Conservation (phyloP, 2,329 filamentous ascomycete species). For the Botrytis byssoidea region DNA sequence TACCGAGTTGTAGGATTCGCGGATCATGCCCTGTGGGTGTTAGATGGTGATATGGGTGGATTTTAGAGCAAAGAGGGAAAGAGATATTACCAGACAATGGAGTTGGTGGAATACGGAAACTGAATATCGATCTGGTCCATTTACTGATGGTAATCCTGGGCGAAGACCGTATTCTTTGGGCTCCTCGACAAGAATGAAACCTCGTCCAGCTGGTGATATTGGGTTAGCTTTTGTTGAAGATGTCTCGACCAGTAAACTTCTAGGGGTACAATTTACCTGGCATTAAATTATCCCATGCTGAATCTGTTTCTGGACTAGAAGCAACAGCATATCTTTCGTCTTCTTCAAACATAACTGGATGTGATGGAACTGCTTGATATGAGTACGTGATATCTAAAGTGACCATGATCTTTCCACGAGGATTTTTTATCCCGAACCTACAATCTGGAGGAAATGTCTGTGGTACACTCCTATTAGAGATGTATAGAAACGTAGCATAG, state of each 20-base stretch:
- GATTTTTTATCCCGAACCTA: not conserved
- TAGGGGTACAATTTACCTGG: not conserved
- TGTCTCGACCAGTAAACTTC: not conserved
- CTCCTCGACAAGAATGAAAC: constrained; percentile 8
- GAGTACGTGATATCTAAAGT: not conserved
- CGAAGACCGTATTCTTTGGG: not conserved
- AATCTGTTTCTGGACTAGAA: constrained; percentile 2
- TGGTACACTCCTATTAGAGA: not conserved
- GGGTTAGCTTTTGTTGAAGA: not conserved
- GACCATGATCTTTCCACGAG: too few species aligned
- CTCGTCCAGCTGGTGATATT: not conserved
- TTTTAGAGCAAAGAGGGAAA: not conserved
- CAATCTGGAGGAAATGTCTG: constrained; percentile 1
- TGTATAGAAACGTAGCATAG: not conserved
- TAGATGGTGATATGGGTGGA: not conserved
- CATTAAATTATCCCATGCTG: constrained; percentile 12
- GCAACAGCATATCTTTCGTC: not conserved
- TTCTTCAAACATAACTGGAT: not conserved
- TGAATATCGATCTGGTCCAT: constrained; percentile 3
- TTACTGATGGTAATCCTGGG: not conserved
- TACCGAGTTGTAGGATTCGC: constrained; percentile 8
- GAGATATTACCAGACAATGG: constrained; percentile 2
- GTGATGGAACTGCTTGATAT: not conserved
- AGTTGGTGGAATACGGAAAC: constrained; percentile 21
- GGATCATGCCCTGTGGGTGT: constrained; percentile 14